These are phyloP conservation scores for Epichloe sp. DNA, from an alignment of 2,329 filamentous ascomycete genomes.

Conservation along the genomic window DNA sequence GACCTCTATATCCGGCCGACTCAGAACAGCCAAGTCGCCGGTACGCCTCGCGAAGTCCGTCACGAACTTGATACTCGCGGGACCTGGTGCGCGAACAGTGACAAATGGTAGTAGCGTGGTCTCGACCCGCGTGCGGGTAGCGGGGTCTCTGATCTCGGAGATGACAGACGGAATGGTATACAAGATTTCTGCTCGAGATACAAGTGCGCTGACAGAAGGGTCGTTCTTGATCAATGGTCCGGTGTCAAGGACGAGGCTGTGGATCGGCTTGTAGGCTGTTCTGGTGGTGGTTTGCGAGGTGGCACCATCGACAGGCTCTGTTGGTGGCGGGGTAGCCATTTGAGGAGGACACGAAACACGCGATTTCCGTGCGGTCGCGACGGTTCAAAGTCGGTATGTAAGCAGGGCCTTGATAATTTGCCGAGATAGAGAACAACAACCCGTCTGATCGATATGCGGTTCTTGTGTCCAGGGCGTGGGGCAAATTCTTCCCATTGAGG, in stretches of 20 bases:
- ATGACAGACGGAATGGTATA: slow-evolving; percentile 79
- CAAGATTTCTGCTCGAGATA: slow-evolving; percentile 62
- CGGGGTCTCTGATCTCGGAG: slow-evolving; percentile 75
- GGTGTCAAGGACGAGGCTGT: slow-evolving; percentile 79
- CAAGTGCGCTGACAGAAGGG: slow-evolving; percentile 67
- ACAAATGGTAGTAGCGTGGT: slow-evolving; percentile 78
- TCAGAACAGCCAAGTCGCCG: slow-evolving; percentile 78
- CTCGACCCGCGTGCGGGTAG: slow-evolving; percentile 67
- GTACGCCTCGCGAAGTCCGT: slow-evolving; percentile 79
- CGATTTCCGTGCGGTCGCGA: background rate
- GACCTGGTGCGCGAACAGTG: slow-evolving; percentile 58
- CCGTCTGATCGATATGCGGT: too few relatives aligned
- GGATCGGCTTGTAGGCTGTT: slow-evolving; percentile 47
- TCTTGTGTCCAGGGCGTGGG: background rate
- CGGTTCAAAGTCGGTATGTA: background rate
- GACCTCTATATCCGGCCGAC: slow-evolving; percentile 77
- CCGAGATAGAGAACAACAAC: too few relatives aligned
- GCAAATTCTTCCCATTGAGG: background rate
- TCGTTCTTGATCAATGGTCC: slow-evolving; percentile 92
- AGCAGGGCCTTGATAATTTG: too few relatives aligned
- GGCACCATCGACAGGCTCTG: slow-evolving; percentile 4
- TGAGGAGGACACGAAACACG: background rate
- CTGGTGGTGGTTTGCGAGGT: slow-evolving; percentile 5
- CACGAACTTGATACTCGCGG: slow-evolving; percentile 67
- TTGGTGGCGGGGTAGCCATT: slow-evolving; percentile 3